Base-by-base conservation (phyloP, 2,329 filamentous ascomycete genomes). In the Byssothecium circinans region DNA sequence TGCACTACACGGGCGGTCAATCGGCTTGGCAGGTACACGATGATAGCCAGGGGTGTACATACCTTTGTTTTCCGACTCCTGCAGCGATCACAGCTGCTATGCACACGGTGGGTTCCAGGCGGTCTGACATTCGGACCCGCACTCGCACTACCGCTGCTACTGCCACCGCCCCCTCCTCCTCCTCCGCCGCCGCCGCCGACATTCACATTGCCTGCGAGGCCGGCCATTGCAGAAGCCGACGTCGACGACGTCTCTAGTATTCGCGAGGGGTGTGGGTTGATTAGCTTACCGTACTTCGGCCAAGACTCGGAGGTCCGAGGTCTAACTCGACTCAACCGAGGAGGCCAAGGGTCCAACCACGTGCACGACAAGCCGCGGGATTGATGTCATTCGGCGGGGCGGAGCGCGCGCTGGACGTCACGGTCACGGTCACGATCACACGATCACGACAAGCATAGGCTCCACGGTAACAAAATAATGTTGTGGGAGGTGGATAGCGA, bases 51-150 rank as follows among this genome's bases (percentile, higher is more conserved):
- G 43, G n/a, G n/a, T n/a, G 38, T 34, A 27, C n/a, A 39, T 64
- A 62, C 68, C 61, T 71, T 71, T 19, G 68, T 71, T 29, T 71
- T 71, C 36, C 68, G 54, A 41, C 64, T 70, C 35, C 67, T 61
- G 56, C 68, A 71, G 36, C 68, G 57, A 51, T 71, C 68, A 47
- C 68, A 71, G 54, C 65, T 68, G 51, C 57, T 66, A 52, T 70
- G 67, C 43, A 69, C 67, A 41, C 67, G 62, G 40, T 70, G 65
- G 39, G 57, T 45, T 43, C 57, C 62, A n/a, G 60, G 58, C 19
- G 22, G 6, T 5, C 29, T n/a, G 6, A 32, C 7, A 32, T 32
- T 32, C 29, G 8, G 29, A n/a, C 29, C 29, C 14, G 14, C 29
- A 32, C 12, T n/a, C 8, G 12, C 7, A n/a, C 12, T n/a, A 27